Percentiles rank a stretch among this genome's conserved stretches.
Evolutionary conservation across 805 yeast species (phyloP).

Genomic region (Lachancea kluyveri): DNA sequence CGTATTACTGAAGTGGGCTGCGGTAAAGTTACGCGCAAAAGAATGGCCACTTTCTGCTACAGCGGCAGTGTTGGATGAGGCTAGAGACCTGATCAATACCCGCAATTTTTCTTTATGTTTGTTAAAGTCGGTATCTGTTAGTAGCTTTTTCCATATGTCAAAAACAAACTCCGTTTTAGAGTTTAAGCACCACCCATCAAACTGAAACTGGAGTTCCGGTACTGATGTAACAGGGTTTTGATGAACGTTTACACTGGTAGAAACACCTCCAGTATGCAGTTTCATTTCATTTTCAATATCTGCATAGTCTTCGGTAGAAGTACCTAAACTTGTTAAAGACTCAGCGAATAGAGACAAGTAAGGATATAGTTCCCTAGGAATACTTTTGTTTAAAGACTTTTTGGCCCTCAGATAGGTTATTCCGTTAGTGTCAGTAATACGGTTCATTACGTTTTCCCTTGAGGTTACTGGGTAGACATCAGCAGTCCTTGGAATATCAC

Average conservation of each 20-base stretch:
- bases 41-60: conserved; percentile 87
- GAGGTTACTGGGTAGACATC: conserved; percentile 34
- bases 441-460: conserved; percentile 33
- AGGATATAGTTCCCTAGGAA: conserved; percentile 60
- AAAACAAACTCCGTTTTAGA: conserved; percentile 55
- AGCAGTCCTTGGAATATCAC: conserved; percentile 63
- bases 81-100: conserved; percentile 64
- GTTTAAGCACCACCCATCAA: conserved; percentile 67
- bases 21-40: conserved; percentile 65
- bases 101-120: conserved; percentile 60
- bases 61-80: conserved; percentile 69
- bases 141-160: conserved; percentile 62
- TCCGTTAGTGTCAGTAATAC: conserved; percentile 73
- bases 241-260: conserved; percentile 51
- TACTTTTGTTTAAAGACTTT: conserved; percentile 43
- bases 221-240: conserved; percentile 47
- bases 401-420: conserved; percentile 69
- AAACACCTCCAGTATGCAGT: conserved; percentile 77
- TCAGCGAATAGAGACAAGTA: conserved; percentile 73
- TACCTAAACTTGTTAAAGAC: conserved; percentile 84
- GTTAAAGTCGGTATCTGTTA: conserved; percentile 59
- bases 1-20: conserved; percentile 54
- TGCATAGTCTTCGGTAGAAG: conserved; percentile 60
- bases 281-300: conserved; percentile 82
- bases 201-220: conserved; percentile 47